Base-by-base conservation (phyloP, 2,329 filamentous ascomycete genomes). In the Exophiala sideris region DNA sequence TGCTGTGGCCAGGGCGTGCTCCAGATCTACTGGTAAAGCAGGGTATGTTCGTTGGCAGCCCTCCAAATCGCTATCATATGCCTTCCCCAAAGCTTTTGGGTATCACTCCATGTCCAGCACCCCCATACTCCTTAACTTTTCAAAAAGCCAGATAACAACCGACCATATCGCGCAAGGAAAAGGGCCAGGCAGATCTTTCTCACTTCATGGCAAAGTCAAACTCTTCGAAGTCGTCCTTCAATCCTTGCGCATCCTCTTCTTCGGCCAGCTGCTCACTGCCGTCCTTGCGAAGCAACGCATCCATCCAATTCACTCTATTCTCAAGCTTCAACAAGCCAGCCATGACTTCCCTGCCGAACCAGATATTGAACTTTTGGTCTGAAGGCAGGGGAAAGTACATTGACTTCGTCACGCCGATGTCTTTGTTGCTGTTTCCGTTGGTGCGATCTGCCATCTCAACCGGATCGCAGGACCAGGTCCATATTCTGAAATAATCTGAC, bases 291-390 rank as follows among this genome's bases (percentile, higher is more conserved):
- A 97, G 91, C 32, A 79, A 80, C 62, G 89, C 92, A 63, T 95
- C 87, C 69, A 85, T 85, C 94, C 94, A 99, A 62, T 89, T 79
- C 48, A 86, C 74, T n/a, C 94, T 79, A 41, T 82, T 75, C 69
- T 96, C 89, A 42, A 97, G 73, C 2, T 84, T 83, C 47, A 99
- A 76, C 48, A 99, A 75, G 72, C 96, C 96, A 1, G 90, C 92
- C 69, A 97, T 76, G 3, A 96, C 94, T 41, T 85, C 83, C 38
- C 95, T 81, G 3, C 89, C 91, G 66, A 95, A 97, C 67, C 97
- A 92, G 42, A 96, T 73, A 67, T 96, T 91, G 68, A 99, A 97
- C 11, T 87, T 82, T 59, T 87, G 81, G 14, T 82, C 84, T 21
- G 84, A 75, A 55, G 85, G 81, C 7, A 96, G 79, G 5, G 83